Base-by-base conservation (phyloP, 129 eudicot genomes). In the Glebionis coronaria region DNA sequence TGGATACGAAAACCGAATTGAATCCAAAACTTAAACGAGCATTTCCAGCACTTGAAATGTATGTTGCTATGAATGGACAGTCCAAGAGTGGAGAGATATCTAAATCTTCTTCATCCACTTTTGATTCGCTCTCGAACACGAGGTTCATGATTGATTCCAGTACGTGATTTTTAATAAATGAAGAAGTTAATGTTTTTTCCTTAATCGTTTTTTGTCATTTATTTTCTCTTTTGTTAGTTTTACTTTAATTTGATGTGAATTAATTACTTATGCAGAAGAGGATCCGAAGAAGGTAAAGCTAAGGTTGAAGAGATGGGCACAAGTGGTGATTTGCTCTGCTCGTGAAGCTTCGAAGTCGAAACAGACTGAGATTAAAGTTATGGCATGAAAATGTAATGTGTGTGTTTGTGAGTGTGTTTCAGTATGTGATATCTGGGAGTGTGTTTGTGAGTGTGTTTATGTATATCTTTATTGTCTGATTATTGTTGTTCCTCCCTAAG, bases 31-130 rank as follows among this genome's bases (percentile, higher is more conserved):
- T 91, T 2, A 50, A 78, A 8, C 58, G 61, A 5, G 71, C 81
- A 42, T 88, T 91, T 42, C 96, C 97, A 0, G 97, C 97, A 20
- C 83, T 88, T 5, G 88, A 77, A 69, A 46, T n/a, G n/a, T n/a
- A n/a, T n/a, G n/a, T n/a, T n/a, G n/a, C n/a, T n/a, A n/a, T n/a
- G n/a, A n/a, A n/a, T n/a, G n/a, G n/a, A n/a, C 78, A 63, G 67
- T 56, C 56, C 15, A 65, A 44, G 18, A 4, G 45, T 31, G 65
- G 54, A 11, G 16, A 67, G 23, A 57, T 81, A 29, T 85, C 92
- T 2, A 67, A 87, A 18, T 78, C 83, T 0, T 84, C 82, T 19
- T 68, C 83, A 5, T 45, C 82, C 5, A 56, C 73, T 2, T 68
- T 67, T 4, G 71, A 60, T 21, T 75, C 68, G 10, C 42, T 5